Conservation (phyloP, 306 rosid species). For the Luffa aegyptiaca region DNA sequence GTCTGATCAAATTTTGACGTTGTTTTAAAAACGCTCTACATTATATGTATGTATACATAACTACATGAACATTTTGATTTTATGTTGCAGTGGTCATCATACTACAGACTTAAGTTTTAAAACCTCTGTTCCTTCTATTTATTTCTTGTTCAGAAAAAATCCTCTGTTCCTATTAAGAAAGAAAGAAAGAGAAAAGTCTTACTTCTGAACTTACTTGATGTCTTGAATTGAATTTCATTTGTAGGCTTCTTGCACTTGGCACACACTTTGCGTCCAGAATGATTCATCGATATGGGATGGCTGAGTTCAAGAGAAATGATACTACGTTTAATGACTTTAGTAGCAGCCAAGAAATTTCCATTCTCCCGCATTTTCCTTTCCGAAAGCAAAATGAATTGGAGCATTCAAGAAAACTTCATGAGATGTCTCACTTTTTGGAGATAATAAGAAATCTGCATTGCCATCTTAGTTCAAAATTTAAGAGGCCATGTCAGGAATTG, state of each 20-base stretch:
- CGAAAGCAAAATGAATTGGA: constrained; percentile 36
- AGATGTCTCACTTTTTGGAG: constrained; percentile 92
- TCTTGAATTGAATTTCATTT: neutral
- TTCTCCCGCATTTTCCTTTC: constrained; percentile 42
- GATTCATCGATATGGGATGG: constrained; percentile 73
- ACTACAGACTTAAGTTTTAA: neutral
- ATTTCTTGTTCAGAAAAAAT: neutral
- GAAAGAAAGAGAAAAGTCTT: neutral
- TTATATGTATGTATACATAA: neutral
- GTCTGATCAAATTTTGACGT: neutral
- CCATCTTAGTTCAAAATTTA: constrained; percentile 57
- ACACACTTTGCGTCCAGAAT: constrained; percentile 74
- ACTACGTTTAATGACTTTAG: constrained; percentile 23
- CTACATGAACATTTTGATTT: neutral
- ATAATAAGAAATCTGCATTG: constrained; percentile 71
- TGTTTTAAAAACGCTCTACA: neutral
- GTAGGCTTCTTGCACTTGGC: constrained; percentile 83
- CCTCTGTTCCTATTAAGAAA: neutral
- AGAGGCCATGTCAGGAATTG: constrained; percentile 62
- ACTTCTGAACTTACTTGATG: neutral
- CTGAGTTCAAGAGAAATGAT: constrained; percentile 37
- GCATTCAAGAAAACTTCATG: constrained; percentile 51
- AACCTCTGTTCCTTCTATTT: neutral
- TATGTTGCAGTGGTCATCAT: neutral
- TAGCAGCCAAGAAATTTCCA: constrained; percentile 32